Percentiles rank a stretch among this genome's conserved stretches.
Conservation (phyloP, 192 early-diverging fungal genomes). For the Backusella liffmaniae region DNA sequence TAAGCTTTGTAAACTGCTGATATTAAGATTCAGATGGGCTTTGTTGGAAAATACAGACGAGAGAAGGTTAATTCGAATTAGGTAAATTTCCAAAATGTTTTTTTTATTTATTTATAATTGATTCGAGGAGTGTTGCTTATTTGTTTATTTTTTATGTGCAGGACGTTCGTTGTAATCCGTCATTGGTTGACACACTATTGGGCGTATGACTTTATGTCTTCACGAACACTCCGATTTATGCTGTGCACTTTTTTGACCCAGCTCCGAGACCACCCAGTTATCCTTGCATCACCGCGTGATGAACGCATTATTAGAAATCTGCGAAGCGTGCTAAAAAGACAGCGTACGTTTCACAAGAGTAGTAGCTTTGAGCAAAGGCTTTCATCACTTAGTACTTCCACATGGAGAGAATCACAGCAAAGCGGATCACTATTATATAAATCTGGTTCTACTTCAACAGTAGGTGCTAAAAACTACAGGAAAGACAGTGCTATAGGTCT, state of each 20-base stretch:
- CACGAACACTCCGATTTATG: constrained; percentile 47
- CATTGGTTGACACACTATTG: constrained; percentile 57
- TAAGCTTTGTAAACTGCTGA: constrained; percentile 52
- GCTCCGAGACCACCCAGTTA: constrained; percentile 36
- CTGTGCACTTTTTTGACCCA: constrained; percentile 45
- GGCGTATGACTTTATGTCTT: constrained; percentile 45
- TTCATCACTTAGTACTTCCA: not conserved
- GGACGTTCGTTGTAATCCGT: constrained; percentile 53
- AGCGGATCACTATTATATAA: not conserved
- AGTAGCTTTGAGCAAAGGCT: not conserved
- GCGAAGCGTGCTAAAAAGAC: constrained; percentile 44
- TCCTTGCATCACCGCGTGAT: constrained; percentile 41
- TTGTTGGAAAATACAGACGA: constrained; percentile 40
- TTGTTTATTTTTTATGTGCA: constrained; percentile 9
- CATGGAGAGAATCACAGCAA: not conserved
- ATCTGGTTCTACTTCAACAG: not conserved
- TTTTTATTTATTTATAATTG: not conserved
- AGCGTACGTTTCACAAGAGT: constrained; percentile 25
- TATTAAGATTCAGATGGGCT: constrained; percentile 55
- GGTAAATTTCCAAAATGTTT: constrained; percentile 29
- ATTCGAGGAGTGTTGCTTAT: not conserved
- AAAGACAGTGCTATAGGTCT: constrained; percentile 28
- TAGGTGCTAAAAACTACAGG: not conserved
- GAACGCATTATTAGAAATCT: constrained; percentile 46
- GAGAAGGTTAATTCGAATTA: constrained; percentile 44